phyloP scores from a whole-genome alignment of 1,139 yeast species.

The Suhomyces maxii region DNA sequence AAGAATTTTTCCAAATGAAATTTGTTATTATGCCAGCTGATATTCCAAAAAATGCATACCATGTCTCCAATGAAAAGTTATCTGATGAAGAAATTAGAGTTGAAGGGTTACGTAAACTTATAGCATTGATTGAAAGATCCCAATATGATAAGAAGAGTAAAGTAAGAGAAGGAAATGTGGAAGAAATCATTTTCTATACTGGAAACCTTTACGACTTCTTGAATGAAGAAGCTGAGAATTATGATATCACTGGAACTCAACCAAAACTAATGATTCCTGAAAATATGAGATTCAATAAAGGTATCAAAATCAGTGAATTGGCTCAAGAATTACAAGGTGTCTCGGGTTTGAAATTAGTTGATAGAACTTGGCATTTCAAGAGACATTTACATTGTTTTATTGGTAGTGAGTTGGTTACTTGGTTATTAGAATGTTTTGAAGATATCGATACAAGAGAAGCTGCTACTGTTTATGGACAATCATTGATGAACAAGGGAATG shows the following conservation, averaged over 20 bases:
- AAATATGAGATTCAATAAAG: slow-evolving; percentile 35
- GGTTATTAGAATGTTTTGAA: slow-evolving; percentile 76
- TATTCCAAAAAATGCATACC: slow-evolving; percentile 57
- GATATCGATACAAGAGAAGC: slow-evolving; percentile 82
- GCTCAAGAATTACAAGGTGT: slow-evolving; percentile 68
- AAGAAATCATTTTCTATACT: slow-evolving; percentile 81
- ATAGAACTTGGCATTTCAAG: slow-evolving; percentile 90
- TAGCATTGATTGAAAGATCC: slow-evolving; percentile 64
- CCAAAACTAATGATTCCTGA: slow-evolving; percentile 39
- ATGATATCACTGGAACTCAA: slow-evolving; percentile 37
- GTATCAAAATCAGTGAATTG: slow-evolving; percentile 42
- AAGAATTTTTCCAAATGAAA: slow-evolving; percentile 66
- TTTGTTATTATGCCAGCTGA: slow-evolving; percentile 82
- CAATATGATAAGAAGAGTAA: slow-evolving; percentile 37
- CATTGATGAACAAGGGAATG: slow-evolving; percentile 66
- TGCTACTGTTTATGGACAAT: slow-evolving; percentile 78
- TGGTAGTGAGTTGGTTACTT: slow-evolving; percentile 82
- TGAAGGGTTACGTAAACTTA: slow-evolving; percentile 79
- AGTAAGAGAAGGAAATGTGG: slow-evolving; percentile 49
- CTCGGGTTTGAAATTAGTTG: slow-evolving; percentile 65
- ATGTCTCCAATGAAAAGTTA: slow-evolving; percentile 57
- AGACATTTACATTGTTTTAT: slow-evolving; percentile 75
- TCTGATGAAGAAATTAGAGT: slow-evolving; percentile 81
- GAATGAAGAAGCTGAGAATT: slow-evolving; percentile 42
- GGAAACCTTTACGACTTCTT: slow-evolving; percentile 77